Evolutionary conservation across 805 yeast species (phyloP).

Genomic region (Lachancea lanzarotensis): DNA sequence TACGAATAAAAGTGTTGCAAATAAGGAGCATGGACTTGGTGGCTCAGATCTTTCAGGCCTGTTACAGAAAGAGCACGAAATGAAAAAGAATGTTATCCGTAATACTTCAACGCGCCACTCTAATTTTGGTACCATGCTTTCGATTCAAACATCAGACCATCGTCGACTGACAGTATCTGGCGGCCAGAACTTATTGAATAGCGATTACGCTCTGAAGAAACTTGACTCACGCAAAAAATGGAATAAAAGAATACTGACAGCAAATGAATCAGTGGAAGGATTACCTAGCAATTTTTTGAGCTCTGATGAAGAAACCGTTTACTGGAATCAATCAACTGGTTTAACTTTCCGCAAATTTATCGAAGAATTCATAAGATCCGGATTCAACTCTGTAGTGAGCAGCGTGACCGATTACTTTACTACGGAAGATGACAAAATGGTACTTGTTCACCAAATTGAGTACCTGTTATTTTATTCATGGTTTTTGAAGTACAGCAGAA

Average conservation of each 20-base stretch:
- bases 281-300: constrained; percentile 25
- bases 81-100: constrained; percentile 44
- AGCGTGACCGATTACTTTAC: constrained; percentile 45
- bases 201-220: constrained; percentile 49
- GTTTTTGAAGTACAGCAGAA: constrained; percentile 65
- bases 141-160: constrained; percentile 58
- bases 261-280: constrained; percentile 30
- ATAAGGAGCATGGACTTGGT: constrained; percentile 21
- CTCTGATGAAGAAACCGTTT: constrained; percentile 18
- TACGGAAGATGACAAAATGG: constrained; percentile 34
- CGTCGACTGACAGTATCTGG: constrained; percentile 54
- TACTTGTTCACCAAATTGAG: constrained; percentile 33
- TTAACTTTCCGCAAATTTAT: constrained; percentile 40
- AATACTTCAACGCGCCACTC: constrained; percentile 72
- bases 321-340: constrained; percentile 31
- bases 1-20: neutral
- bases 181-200: constrained; percentile 60
- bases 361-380: constrained; percentile 59
- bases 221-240: constrained; percentile 67
- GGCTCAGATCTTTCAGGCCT: constrained; percentile 44
- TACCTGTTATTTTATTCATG: constrained; percentile 62
- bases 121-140: constrained; percentile 79
- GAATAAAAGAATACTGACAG: constrained; percentile 37
- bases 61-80: constrained; percentile 52
- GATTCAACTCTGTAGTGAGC: constrained; percentile 61